Evolutionary conservation across 257 asterid species (phyloP), one percentile per base, ranked within the genome.

Genomic region (Petrea volubilis): DNA sequence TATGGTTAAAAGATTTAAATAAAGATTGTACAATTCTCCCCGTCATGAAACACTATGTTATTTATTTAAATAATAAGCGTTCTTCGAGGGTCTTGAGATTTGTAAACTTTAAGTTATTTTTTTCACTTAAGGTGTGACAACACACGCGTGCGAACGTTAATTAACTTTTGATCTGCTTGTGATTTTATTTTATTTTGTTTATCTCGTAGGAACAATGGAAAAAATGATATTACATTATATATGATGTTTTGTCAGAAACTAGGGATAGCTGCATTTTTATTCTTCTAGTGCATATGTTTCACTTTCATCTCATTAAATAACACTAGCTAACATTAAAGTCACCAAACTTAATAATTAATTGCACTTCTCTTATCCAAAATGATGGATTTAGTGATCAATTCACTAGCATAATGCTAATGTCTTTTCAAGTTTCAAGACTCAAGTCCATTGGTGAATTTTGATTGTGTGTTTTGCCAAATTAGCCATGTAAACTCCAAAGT

Each of bases 1-100:
- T 57, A 83, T 86, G 89, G 89, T 53, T 29, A 60, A 76, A 73
- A 21, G 56, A 74, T 60, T 80, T 60, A 76, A 78, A 64, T 76
- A 73, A 55, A 72, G 60, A 41, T 18, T 43, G 52, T 77, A 74
- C 74, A 75, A 66, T 77, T 71, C 56, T 72, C 74, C 74, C 79
- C 80, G 72, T 77, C 64, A 82, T 57, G 66, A 60, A 74, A 74
- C 80, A 80, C 51, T 64, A 57, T 47, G 21, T 43, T 51, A 55
- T 66, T 71, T 50, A 44, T 50, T n/a, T 61, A 51, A 50, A 60
- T 9, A 15, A 25, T 28, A 23, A 61, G 68, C 44, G 64, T 56
- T 52, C 36, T 51, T 60, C 69, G 73, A 64, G 24, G 80, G 63
- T 41, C 40, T 12, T 67, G 70, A 60, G 73, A 64, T 73, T 60